Conservation (phyloP, 139 green algal genomes). For the Edaphochlamys debaryana region DNA sequence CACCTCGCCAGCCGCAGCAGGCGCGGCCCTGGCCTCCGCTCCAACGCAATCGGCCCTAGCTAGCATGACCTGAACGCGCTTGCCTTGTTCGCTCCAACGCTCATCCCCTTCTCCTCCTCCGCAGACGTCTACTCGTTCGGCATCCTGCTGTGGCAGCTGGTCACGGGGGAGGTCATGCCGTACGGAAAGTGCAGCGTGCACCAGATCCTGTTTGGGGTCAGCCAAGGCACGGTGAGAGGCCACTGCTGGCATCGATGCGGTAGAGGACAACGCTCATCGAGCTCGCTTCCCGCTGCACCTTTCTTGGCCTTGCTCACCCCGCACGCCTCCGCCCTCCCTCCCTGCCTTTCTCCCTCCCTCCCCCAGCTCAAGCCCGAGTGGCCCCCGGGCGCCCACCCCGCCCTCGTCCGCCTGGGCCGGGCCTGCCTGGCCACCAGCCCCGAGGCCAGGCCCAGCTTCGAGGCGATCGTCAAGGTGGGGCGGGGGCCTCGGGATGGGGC, state of each 20-base stretch:
- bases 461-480: slow-evolving; percentile 26
- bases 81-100: neutral
- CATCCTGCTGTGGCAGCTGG: slow-evolving; percentile 33
- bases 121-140: slow-evolving; percentile 27
- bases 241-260: neutral
- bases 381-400: slow-evolving; percentile 13
- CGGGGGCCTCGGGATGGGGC: neutral
- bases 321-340: neutral
- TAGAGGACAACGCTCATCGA: neutral
- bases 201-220: slow-evolving; percentile 19
- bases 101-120: neutral
- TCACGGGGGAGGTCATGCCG: slow-evolving; percentile 2
- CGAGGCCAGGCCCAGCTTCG: slow-evolving; percentile 21
- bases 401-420: slow-evolving; percentile 13
- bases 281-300: neutral
- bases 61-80: neutral
- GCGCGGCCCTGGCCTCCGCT: too few relatives aligned
- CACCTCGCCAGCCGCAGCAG: too few relatives aligned
- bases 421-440: slow-evolving; percentile 28
- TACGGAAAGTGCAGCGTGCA: neutral
- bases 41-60: too few relatives aligned
- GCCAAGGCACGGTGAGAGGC: neutral
- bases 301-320: neutral
- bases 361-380: slow-evolving; percentile 29
- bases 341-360: neutral